Percentiles rank a stretch among this genome's conserved stretches.
These are phyloP conservation scores for Hirsutella rhossiliensis DNA, from an alignment of 2,329 filamentous ascomycete genomes.

Conservation along the genomic window DNA sequence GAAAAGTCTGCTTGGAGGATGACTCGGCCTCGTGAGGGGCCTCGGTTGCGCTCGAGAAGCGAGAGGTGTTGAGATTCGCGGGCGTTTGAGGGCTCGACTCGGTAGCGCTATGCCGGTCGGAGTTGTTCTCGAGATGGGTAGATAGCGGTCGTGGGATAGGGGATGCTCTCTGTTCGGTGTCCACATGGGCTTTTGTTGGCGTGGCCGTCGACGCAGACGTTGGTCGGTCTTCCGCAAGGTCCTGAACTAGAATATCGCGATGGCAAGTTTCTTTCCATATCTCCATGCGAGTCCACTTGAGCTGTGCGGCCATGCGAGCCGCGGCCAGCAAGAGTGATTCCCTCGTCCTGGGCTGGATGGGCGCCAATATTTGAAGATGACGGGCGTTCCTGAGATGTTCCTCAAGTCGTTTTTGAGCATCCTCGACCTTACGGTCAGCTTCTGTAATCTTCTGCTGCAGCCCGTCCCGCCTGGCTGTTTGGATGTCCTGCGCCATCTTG, in stretches of 20 bases:
- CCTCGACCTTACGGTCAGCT: constrained; percentile 64
- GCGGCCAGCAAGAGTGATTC: constrained; percentile 80
- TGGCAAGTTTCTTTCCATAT: constrained; percentile 90
- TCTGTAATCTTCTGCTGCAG: constrained; percentile 78
- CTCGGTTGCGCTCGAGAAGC: constrained; percentile 9
- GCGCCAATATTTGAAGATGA: constrained; percentile 78
- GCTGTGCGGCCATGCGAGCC: constrained; percentile 69
- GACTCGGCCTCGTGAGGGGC: constrained; percentile 11
- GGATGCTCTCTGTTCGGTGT: constrained; percentile 10
- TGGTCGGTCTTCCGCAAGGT: constrained; percentile 64
- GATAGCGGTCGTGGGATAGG: constrained; percentile 10
- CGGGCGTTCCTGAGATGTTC: constrained; percentile 76
- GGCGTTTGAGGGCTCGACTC: constrained; percentile 16
- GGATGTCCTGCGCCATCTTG: constrained; percentile 77
- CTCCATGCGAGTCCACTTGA: constrained; percentile 90
- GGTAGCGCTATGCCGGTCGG: constrained; percentile 11
- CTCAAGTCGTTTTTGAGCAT: constrained; percentile 67
- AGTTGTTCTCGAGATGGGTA: constrained; percentile 15
- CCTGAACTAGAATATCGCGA: constrained; percentile 72
- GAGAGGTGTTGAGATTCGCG: constrained; percentile 10
- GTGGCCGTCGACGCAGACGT: constrained; percentile 5
- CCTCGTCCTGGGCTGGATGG: constrained; percentile 80
- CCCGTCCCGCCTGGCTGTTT: constrained; percentile 67
- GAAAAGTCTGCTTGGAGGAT: constrained; percentile 15
- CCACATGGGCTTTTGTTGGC: constrained; percentile 14